A percentile compares a stretch with the other conserved stretches of the same genome.
Evolutionary conservation across 805 yeast genomes (phyloP).

Genomic region (Metschnikowia gruessii): DNA sequence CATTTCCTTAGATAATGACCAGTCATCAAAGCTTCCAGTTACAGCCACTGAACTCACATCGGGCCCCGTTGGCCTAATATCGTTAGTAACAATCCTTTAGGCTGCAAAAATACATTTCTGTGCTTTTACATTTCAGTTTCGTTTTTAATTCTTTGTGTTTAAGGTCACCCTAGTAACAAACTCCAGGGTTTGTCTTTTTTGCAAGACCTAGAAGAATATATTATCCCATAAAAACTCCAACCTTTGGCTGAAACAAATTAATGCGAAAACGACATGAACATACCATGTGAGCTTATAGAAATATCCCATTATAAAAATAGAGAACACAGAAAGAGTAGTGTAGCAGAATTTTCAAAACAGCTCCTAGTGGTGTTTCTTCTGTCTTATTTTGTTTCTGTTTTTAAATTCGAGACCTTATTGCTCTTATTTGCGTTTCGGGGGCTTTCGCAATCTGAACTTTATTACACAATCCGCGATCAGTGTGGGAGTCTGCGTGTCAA

Average conservation of each 20-base stretch:
- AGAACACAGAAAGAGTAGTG: background rate
- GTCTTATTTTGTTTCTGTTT: background rate
- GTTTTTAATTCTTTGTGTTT: too few relatives aligned
- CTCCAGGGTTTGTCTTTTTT: too few relatives aligned
- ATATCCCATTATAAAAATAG: constrained; percentile 7
- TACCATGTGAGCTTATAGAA: constrained; percentile 12
- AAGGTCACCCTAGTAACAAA: too few relatives aligned
- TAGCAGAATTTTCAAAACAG: too few relatives aligned
- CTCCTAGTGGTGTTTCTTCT: background rate
- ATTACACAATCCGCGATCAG: constrained; percentile 4
- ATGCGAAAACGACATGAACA: constrained; percentile 3
- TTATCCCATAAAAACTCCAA: background rate
- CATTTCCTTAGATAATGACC: constrained; percentile 29
- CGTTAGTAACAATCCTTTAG: background rate
- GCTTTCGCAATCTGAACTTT: background rate
- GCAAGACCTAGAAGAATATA: background rate
- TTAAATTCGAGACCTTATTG: background rate
- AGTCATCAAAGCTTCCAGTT: constrained; percentile 42
- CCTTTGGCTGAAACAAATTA: background rate
- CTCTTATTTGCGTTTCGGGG: constrained; percentile 3
- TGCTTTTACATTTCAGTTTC: background rate
- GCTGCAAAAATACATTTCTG: background rate
- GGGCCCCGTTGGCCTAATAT: constrained; percentile 17
- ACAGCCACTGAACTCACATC: constrained; percentile 29
- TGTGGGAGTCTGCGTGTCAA: too few relatives aligned